A percentile compares a stretch with the other conserved stretches of the same genome.
Evolutionary conservation across 345 rosid species (phyloP).

Genomic region (Aquilaria sinensis): DNA sequence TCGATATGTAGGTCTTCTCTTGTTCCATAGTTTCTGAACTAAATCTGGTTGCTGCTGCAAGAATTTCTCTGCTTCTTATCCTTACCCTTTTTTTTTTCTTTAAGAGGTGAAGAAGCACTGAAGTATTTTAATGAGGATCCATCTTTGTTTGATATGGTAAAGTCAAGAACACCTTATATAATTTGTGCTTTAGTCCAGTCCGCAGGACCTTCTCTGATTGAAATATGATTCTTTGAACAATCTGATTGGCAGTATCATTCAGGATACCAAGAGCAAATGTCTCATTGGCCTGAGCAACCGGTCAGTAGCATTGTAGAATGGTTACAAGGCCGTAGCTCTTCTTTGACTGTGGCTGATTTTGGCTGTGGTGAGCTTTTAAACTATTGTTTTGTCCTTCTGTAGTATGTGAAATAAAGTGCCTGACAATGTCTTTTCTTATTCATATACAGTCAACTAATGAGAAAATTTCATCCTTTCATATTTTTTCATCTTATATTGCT

Average conservation of each 20-base stretch:
- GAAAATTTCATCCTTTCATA: not conserved
- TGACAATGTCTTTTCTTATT: too few species aligned
- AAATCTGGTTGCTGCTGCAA: too few species aligned
- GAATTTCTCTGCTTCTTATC: too few species aligned
- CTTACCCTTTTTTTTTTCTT: slow-evolving; percentile 6
- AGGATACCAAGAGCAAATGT: slow-evolving; percentile 95
- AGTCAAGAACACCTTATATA: slow-evolving; percentile 2
- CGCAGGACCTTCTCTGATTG: not conserved
- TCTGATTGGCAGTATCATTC: slow-evolving; percentile 66
- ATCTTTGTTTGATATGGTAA: slow-evolving; percentile 72
- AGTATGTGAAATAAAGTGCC: too few species aligned
- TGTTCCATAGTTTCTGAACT: too few species aligned
- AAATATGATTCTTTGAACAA: not conserved
- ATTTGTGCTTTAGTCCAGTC: not conserved
- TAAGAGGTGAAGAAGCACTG: slow-evolving; percentile 83
- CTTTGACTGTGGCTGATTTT: slow-evolving; percentile 90
- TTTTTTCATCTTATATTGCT: not conserved
- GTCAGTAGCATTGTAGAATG: slow-evolving; percentile 66
- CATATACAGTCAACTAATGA: too few species aligned
- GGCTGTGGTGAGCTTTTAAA: slow-evolving; percentile 75
- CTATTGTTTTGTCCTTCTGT: not conserved
- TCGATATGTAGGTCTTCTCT: not conserved
- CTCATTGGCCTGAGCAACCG: slow-evolving; percentile 92
- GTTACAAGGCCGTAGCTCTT: slow-evolving; percentile 54
- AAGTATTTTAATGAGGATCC: slow-evolving; percentile 78